A percentile compares a stretch with the other conserved stretches of the same genome.
These are phyloP conservation scores for Vitis rotundifolia DNA, from an alignment of 164 flowering plant genomes.

Conservation along the genomic window DNA sequence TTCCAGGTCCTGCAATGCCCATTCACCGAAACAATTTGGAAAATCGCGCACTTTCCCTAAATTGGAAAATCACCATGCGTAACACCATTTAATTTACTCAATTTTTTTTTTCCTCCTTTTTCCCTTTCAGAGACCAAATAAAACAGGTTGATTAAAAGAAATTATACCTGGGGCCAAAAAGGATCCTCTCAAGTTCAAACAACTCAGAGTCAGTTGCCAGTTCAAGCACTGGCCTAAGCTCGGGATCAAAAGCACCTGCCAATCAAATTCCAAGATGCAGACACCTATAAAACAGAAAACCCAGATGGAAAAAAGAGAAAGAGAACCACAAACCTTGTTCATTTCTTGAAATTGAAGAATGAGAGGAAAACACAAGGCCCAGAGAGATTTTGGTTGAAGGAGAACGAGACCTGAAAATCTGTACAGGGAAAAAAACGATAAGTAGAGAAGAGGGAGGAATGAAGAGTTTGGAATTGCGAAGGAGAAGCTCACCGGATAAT, in stretches of 20 bases:
- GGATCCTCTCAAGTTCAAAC: constrained; percentile 71
- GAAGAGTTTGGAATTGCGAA: too few species aligned
- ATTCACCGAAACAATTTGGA: background rate
- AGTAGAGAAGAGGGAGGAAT: too few species aligned
- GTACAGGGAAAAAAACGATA: too few species aligned
- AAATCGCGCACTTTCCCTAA: background rate
- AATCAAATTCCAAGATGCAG: background rate
- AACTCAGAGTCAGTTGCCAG: constrained; percentile 85
- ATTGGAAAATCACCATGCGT: too few species aligned
- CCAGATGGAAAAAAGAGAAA: constrained; percentile 5
- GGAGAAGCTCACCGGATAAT: too few species aligned
- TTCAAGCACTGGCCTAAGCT: constrained; percentile 76
- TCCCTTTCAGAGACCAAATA: background rate
- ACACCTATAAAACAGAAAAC: background rate
- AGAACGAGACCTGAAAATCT: too few species aligned
- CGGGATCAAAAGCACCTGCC: constrained; percentile 66
- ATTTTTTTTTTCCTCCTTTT: background rate
- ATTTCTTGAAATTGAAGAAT: constrained; percentile 24
- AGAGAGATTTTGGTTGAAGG: too few species aligned
- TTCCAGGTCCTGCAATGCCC: too few species aligned
- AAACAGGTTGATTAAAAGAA: background rate
- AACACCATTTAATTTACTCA: background rate
- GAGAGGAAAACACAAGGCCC: constrained; percentile 13
- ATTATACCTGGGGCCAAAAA: constrained; percentile 77
- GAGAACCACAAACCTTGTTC: constrained; percentile 22